These are phyloP conservation scores for Citrullus mucosospermus DNA, from an alignment of 306 rosid species.

Conservation along the genomic window DNA sequence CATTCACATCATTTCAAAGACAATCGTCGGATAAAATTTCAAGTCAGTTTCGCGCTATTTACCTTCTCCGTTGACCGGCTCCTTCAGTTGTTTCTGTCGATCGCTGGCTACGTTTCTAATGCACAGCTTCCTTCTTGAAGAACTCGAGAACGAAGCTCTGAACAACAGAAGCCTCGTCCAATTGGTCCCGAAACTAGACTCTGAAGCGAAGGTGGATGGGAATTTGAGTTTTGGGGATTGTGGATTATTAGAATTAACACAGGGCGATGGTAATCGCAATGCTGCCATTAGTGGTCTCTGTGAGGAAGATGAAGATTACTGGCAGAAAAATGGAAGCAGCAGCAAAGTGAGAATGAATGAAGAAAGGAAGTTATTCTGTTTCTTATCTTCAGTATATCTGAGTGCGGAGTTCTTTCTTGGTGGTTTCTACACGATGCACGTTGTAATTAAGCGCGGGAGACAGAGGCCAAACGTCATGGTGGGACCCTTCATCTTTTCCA, in stretches of 20 bases:
- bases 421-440: neutral
- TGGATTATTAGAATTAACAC: neutral
- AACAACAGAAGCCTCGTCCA: constrained; percentile 26
- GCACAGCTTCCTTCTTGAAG: constrained; percentile 17
- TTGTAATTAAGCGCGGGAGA: neutral
- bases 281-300: neutral
- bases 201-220: neutral
- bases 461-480: neutral
- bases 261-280: neutral
- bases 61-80: constrained; percentile 43
- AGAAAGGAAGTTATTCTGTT: neutral
- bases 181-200: neutral
- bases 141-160: constrained; percentile 16
- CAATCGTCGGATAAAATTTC: neutral
- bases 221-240: neutral
- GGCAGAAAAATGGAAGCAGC: neutral
- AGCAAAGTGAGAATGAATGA: neutral
- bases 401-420: neutral
- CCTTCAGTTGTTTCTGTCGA: constrained; percentile 23
- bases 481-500: neutral
- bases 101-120: constrained; percentile 43
- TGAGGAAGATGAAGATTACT: neutral
- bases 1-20: neutral
- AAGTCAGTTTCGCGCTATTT: neutral
- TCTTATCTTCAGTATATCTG: neutral